A percentile compares a stretch with the other conserved stretches of the same genome.
Conservation (phyloP, 2,329 filamentous ascomycete genomes). For the Trichocomaceae sp. region DNA sequence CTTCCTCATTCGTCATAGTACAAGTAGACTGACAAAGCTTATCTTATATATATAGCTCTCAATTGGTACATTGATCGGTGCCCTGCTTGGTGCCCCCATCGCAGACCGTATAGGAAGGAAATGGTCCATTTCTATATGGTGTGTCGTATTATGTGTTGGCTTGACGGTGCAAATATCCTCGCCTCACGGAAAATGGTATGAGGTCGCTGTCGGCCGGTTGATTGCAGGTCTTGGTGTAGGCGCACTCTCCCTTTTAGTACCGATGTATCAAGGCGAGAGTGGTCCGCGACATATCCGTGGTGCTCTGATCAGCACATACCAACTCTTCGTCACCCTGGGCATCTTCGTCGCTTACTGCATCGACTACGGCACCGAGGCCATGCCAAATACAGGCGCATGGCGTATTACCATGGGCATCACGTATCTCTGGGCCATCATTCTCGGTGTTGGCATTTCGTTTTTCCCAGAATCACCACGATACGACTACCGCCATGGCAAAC, state of each 20-base stretch:
- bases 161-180: conserved; percentile 40
- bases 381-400: conserved; percentile 38
- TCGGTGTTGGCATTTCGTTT: conserved; percentile 49
- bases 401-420: conserved; percentile 50
- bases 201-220: conserved; percentile 38
- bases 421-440: conserved; percentile 51
- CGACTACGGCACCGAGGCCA: conserved; percentile 38
- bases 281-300: conserved; percentile 42
- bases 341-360: conserved; percentile 44
- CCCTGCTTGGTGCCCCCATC: conserved; percentile 35
- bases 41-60: conserved; percentile 31
- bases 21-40: neutral
- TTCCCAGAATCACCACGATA: conserved; percentile 54
- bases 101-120: conserved; percentile 39
- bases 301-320: conserved; percentile 37
- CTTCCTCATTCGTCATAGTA: neutral
- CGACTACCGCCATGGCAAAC: conserved; percentile 51
- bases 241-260: conserved; percentile 36
- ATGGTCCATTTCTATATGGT: conserved; percentile 37
- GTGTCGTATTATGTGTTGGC: conserved; percentile 32
- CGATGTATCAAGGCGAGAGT: conserved; percentile 42
- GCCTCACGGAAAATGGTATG: conserved; percentile 31
- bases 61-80: conserved; percentile 39
- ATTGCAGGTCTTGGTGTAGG: conserved; percentile 41
- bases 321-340: conserved; percentile 43